Evolutionary conservation across 2,329 filamentous ascomycete species (phyloP), one percentile per base, ranked within the genome.

Genomic region (Diaporthe capsici): DNA sequence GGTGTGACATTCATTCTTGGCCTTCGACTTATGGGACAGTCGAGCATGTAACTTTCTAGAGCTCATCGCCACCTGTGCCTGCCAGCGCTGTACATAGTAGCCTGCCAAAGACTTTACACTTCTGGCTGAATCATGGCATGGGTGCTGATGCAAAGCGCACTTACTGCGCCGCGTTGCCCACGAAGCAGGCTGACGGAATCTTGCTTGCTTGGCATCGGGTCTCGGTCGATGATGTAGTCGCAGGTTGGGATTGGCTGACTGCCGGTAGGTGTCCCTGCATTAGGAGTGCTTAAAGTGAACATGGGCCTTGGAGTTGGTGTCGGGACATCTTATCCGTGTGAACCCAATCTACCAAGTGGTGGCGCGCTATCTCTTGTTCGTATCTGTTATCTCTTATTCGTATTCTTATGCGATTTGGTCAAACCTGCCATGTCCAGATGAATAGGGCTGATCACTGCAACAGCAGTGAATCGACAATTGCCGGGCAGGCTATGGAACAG

Each of bases 321-420:
- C 20, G 31, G 63, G 47, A 71, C 39, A 71, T 71, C 31, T 42
- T n/a, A 34, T 42, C 44, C n/a, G 34, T 37, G 22, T 31, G n/a
- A 31, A 28, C 12, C 55, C 42, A 70, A 55, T 55, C 57, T 60
- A 39, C n/a, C 25, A 17, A 6, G n/a, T 17, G 37, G 31, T 53
- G 67, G 37, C 47, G 39, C 10, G 67, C 31, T 34, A 55, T 44
- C 58, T 65, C 71, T 57, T 73, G 49, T 73, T 65, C 71, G 71
- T 31, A 34, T 73, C 61, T 2, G 22, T 67, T 65, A 63, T 70
- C 44, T 76, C 74, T 76, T 76, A 74, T 76, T 76, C 74, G 74
- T 76, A 74, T 76, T 76, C 74, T 72, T 22, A 28, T 31, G 31
- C 20, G 28, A 31, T 3, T 25, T 28, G 22, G 37, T 13, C 28